These are phyloP conservation scores for Kurtzmaniella quercitrusa DNA, from an alignment of 1,139 yeast genomes.

Conservation along the genomic window DNA sequence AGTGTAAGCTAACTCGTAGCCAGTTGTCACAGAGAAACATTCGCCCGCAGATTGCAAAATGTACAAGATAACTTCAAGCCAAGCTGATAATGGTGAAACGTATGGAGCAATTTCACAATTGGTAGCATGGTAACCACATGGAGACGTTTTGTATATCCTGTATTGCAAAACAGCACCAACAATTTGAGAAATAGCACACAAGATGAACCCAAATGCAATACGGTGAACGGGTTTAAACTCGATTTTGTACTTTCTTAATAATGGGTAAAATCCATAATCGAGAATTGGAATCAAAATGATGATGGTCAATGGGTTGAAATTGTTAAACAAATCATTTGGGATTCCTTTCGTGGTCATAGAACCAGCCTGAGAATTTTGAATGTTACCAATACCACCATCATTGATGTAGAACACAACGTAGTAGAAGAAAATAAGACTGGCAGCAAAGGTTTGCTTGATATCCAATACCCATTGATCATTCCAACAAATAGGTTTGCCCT, in stretches of 20 bases:
- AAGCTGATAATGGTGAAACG: slow-evolving; percentile 51
- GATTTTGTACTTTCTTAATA: slow-evolving; percentile 44
- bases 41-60: slow-evolving; percentile 61
- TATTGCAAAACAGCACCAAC: slow-evolving; percentile 39
- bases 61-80: slow-evolving; percentile 51
- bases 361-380: slow-evolving; percentile 63
- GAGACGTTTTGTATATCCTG: slow-evolving; percentile 30
- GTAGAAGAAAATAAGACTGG: slow-evolving; percentile 61
- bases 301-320: slow-evolving; percentile 65
- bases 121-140: slow-evolving; percentile 41
- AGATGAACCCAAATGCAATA: slow-evolving; percentile 31
- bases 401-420: slow-evolving; percentile 59
- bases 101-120: slow-evolving; percentile 38
- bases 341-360: slow-evolving; percentile 63
- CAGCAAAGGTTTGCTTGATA: slow-evolving; percentile 51
- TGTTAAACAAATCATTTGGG: slow-evolving; percentile 67
- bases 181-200: slow-evolving; percentile 35
- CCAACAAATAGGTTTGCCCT: slow-evolving; percentile 37
- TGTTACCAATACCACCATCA: slow-evolving; percentile 62
- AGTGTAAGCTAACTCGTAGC: slow-evolving; percentile 67
- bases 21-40: slow-evolving; percentile 65
- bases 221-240: slow-evolving; percentile 35
- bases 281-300: slow-evolving; percentile 61
- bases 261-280: slow-evolving; percentile 55
- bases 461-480: slow-evolving; percentile 59